These are phyloP conservation scores for Adiantum capillusveneris DNA, from an alignment of 75 land plant species.

Conservation along the genomic window DNA sequence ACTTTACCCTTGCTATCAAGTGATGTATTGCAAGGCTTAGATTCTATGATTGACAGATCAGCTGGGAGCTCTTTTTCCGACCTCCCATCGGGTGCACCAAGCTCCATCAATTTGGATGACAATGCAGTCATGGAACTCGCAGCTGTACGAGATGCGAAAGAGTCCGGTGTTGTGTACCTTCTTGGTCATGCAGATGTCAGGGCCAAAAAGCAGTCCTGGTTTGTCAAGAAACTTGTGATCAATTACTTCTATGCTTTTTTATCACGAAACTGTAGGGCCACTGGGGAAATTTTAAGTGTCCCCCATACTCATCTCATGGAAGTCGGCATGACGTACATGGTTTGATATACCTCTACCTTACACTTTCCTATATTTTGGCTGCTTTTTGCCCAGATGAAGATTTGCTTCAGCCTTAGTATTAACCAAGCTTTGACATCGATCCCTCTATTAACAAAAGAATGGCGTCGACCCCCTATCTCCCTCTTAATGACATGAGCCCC, in stretches of 20 bases:
- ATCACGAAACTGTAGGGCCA: conserved; percentile 78
- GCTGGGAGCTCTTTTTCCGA: conserved; percentile 18
- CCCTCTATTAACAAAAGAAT: no score
- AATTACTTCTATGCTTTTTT: conserved; percentile 89
- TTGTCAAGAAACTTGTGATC: conserved; percentile 75
- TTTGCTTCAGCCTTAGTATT: no score
- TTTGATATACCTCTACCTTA: no score
- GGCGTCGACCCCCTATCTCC: no score
- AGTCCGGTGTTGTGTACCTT: conserved; percentile 84
- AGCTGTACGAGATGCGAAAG: conserved; percentile 61
- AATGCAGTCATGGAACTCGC: conserved; percentile 63
- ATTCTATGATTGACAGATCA: conserved; percentile 21
- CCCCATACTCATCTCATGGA: conserved; percentile 81
- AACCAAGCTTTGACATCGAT: no score
- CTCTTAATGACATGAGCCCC: no score
- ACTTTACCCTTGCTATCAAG: not conserved
- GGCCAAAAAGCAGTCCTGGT: conserved; percentile 82
- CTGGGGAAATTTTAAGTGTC: conserved; percentile 67
- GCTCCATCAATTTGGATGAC: conserved; percentile 26
- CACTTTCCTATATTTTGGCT: no score
- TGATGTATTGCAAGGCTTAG: not conserved
- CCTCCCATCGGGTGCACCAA: conserved; percentile 34
- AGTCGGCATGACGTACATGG: conserved; percentile 96
- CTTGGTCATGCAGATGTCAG: conserved; percentile 89
- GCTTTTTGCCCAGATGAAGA: no score